These are phyloP conservation scores for Shiraia sp. DNA, from an alignment of 2,329 filamentous ascomycete species.

Conservation along the genomic window DNA sequence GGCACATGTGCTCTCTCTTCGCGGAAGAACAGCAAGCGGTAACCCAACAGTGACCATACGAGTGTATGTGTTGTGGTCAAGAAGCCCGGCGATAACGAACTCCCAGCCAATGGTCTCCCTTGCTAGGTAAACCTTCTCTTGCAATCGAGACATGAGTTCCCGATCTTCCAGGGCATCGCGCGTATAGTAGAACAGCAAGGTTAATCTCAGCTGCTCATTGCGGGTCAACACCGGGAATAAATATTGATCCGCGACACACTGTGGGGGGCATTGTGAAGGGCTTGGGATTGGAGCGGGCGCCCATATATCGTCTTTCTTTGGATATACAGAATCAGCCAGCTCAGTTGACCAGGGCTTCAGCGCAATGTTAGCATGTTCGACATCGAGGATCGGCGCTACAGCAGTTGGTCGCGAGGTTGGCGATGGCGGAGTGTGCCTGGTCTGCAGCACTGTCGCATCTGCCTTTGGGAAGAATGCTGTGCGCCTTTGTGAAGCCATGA, in stretches of 20 bases:
- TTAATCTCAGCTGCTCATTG: conserved; percentile 45
- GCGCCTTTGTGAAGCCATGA: conserved; percentile 15
- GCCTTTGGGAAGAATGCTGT: conserved; percentile 32
- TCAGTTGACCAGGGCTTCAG: conserved; percentile 21
- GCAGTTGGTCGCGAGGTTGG: conserved; percentile 20
- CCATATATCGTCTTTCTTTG: conserved; percentile 14
- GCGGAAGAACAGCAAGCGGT: conserved; percentile 48
- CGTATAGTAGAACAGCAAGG: conserved; percentile 52
- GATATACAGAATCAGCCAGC: conserved; percentile 20
- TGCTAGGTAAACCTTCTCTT: conserved; percentile 49
- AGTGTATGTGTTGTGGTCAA: conserved; percentile 50
- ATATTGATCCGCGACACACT: conserved; percentile 29
- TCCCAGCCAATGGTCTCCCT: conserved; percentile 52
- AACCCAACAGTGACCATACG: conserved; percentile 50
- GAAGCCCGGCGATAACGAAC: conserved; percentile 50
- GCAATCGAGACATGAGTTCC: conserved; percentile 48
- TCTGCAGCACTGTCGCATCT: conserved; percentile 28
- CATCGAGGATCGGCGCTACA: conserved; percentile 28
- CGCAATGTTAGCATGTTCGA: conserved; percentile 19
- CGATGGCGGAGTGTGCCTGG: conserved; percentile 19
- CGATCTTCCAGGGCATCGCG: conserved; percentile 45
- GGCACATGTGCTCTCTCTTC: conserved; percentile 52
- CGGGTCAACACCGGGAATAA: conserved; percentile 41
- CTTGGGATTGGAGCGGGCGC: conserved; percentile 20
- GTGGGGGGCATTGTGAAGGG: conserved; percentile 11